A percentile compares a stretch with the other conserved stretches of the same genome.
Conservation (phyloP, 352 stramenopile genomes). For the Phytopythium helicoides region DNA sequence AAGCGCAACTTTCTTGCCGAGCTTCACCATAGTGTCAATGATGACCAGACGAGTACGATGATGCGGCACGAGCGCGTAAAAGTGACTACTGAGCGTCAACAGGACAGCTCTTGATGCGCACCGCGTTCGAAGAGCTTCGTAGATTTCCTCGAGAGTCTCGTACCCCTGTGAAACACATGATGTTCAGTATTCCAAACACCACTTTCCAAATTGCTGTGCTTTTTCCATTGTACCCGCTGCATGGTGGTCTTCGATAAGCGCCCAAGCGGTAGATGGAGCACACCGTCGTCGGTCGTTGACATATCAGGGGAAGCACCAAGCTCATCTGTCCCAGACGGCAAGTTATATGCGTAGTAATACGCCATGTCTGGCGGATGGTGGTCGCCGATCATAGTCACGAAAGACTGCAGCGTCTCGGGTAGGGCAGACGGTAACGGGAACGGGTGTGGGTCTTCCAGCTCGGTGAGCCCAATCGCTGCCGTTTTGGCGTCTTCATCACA, state of each 20-base stretch:
- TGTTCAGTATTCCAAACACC: neutral
- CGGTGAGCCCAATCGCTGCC: neutral
- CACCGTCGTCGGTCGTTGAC: conserved; percentile 23
- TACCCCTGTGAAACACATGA: conserved; percentile 33
- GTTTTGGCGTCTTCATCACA: conserved; percentile 8
- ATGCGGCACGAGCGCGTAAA: conserved; percentile 68
- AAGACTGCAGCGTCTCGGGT: conserved; percentile 44
- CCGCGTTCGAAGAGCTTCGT: conserved; percentile 45
- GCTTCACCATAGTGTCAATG: conserved; percentile 70
- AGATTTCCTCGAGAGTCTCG: conserved; percentile 58
- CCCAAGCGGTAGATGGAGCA: conserved; percentile 49
- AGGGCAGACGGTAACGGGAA: conserved; percentile 35
- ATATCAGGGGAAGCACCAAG: neutral
- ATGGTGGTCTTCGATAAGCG: conserved; percentile 58
- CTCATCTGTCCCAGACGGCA: conserved; percentile 20
- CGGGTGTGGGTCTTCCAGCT: conserved; percentile 2
- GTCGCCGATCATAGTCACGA: conserved; percentile 45
- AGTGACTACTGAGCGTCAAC: conserved; percentile 54
- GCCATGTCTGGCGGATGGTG: conserved; percentile 25
- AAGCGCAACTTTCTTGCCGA: conserved; percentile 55
- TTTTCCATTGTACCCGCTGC: conserved; percentile 56
- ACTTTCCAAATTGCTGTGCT: neutral
- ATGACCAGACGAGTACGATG: conserved; percentile 54
- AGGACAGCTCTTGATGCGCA: conserved; percentile 33
- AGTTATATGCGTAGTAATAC: conserved; percentile 32